Evolutionary conservation across 306 rosid species (phyloP).

Genomic region (Vicia faba): DNA sequence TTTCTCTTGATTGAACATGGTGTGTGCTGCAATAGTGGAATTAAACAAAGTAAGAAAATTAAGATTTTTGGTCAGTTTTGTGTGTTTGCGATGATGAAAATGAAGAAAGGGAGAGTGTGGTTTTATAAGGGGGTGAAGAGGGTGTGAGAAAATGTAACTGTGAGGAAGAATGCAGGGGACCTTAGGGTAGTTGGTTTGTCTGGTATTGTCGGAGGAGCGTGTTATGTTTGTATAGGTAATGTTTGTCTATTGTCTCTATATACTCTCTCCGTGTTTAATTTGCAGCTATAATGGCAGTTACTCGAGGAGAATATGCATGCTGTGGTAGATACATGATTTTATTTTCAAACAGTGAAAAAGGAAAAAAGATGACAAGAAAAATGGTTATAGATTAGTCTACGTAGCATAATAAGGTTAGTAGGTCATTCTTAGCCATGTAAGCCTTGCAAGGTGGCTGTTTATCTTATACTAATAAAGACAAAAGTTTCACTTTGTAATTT

Average conservation of each 20-base stretch:
- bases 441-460: too few relatives aligned
- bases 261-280: neutral
- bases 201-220: neutral
- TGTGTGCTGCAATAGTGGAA: neutral
- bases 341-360: too few relatives aligned
- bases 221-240: neutral
- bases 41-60: too few relatives aligned
- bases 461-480: too few relatives aligned
- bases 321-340: too few relatives aligned
- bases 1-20: conserved; percentile 14
- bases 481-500: too few relatives aligned
- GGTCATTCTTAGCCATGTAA: too few relatives aligned
- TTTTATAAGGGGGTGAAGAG: conserved; percentile 6
- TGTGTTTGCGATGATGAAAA: neutral
- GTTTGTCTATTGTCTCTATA: conserved; percentile 5
- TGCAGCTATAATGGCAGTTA: neutral
- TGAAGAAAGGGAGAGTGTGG: neutral
- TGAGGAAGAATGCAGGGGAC: neutral
- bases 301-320: conserved; percentile 5
- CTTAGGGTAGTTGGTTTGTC: neutral
- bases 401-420: too few relatives aligned
- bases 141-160: neutral
- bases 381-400: too few relatives aligned
- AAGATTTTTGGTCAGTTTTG: neutral
- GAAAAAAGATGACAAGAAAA: too few relatives aligned